Evolutionary conservation across 306 rosid genomes (phyloP), one percentile per base, ranked within the genome.

Genomic region (Acacia confusa): DNA sequence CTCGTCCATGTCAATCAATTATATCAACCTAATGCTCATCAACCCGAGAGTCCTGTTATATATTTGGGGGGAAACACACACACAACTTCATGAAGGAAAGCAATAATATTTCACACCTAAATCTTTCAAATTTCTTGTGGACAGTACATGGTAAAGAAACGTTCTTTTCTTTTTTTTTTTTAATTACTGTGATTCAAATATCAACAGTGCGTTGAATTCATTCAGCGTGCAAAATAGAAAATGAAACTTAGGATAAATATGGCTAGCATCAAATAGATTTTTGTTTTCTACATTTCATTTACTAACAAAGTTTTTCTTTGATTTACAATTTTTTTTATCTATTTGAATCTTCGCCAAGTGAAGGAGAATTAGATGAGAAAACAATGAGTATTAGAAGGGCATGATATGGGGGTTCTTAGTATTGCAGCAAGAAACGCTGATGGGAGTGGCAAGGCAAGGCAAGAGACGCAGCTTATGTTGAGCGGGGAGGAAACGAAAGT

Each of bases 361-460:
- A 30, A 43, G 16, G 41, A 32, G 71, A 65, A 28, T 1, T 28
- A 74, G 68, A 68, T 53, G 24, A 11, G 1, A 22, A 41, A 41
- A 38, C 27, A n/a, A 24, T 16, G 0, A 70, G 10, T 24, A 55
- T 87, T 82, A 91, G 68, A 92, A 91, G 3, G 98, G 98, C 97
- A 89, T 92, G 75, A 94, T 92, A 57, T 94, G 98, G 2, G 98
- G 87, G 27, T 97, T 89, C 22, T 94, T 92, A 0, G 97, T 94
- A 24, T 89, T 93, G 70, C 91, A 94, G 25, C 83, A 83, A 0
- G 94, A 83, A 27, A 92, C 30, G 30, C 30, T 28, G 30, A 28
- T 28, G 30, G 30, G 30, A 28, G 30, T 28, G n/a, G n/a, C n/a
- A n/a, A n/a, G 30, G 30, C 30, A 28, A 28, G 30, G 30, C 2